Evolutionary conservation across 768 basidiomycete species (phyloP), one percentile per base, ranked within the genome.

Genomic region (Paxillus ammoniavirescens): DNA sequence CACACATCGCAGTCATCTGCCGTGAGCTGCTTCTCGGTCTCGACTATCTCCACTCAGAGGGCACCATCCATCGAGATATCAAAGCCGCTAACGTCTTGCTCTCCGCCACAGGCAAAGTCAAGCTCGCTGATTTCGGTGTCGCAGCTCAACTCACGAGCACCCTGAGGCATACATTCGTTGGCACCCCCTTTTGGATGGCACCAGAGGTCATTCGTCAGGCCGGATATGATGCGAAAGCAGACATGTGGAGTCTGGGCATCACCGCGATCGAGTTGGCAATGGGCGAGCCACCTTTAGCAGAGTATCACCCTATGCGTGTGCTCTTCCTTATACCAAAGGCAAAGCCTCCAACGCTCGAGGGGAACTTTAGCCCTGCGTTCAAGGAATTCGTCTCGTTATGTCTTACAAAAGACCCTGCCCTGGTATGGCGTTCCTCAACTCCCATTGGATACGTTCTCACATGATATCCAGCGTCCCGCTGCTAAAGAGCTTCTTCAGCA

Each of bases 261-360:
- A 98, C 96, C 1, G 94, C 93, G 50, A 97, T 98, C 47, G 96
- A 98, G 76, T 88, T 99, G 87, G 95, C 96, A 2, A 93, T 91
- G 62, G 97, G 97, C 42, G 94, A 98, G 63, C 97, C 97, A 0
- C 97, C 97, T 8, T 72, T 98, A 52, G 90, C 93, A 4, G 96
- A 98, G 69, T 96, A 98, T 68, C 97, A 98, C 65, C 97, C 95
- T 0, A 98, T 98, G 97, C 84, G 97, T 28, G 96, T 99, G 1
- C 79, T 99, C 50, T 98, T 98, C 77, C 78, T 98, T 45, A 99
- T 98, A 57, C 97, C 97, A 3, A 97, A 98, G 73, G 93, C 95
- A 15, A 92, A 93, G 59, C 87, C 97, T 5, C 97, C 97, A 5
- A 80, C 82, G 9, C 76, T 99, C 46, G 96, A 98, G 62, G 94